Conservation (phyloP, 108 stramenopile genomes). For the Nitzschia sp. region DNA sequence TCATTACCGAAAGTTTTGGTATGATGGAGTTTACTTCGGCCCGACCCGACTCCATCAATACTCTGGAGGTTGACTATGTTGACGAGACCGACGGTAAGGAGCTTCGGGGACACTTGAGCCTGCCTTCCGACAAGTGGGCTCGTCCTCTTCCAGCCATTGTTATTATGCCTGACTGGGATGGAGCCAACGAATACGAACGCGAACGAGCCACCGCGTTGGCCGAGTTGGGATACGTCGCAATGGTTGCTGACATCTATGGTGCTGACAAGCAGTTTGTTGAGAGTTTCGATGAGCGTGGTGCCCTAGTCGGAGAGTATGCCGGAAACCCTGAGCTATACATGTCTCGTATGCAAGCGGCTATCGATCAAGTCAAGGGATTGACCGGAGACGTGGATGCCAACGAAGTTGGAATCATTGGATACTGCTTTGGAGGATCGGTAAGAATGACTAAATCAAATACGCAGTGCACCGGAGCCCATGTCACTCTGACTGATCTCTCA, state of each 20-base stretch:
- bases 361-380: constrained; percentile 31
- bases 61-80: constrained; percentile 9
- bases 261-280: constrained; percentile 24
- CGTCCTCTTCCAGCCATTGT: constrained; percentile 31
- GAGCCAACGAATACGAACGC: constrained; percentile 42
- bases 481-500: no score
- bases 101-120: constrained; percentile 20
- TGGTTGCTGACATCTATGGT: constrained; percentile 49
- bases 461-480: no score
- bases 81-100: constrained; percentile 13
- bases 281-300: constrained; percentile 3
- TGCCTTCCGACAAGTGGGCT: constrained; percentile 6
- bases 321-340: constrained; percentile 31
- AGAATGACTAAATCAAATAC: no score
- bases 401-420: constrained; percentile 40
- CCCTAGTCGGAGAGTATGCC: constrained; percentile 23
- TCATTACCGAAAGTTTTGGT: constrained; percentile 34
- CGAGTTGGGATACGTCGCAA: constrained; percentile 35
- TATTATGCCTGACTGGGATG: constrained; percentile 45
- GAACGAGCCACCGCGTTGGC: constrained; percentile 41
- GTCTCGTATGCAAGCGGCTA: constrained; percentile 36
- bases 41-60: neutral
- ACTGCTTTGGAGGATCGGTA: constrained; percentile 33
- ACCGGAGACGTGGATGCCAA: constrained; percentile 22
- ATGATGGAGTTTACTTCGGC: constrained; percentile 3